Evolutionary conservation across 2,329 filamentous ascomycete species (phyloP), one percentile per base, ranked within the genome.

Genomic region (Dactylellina sp.): DNA sequence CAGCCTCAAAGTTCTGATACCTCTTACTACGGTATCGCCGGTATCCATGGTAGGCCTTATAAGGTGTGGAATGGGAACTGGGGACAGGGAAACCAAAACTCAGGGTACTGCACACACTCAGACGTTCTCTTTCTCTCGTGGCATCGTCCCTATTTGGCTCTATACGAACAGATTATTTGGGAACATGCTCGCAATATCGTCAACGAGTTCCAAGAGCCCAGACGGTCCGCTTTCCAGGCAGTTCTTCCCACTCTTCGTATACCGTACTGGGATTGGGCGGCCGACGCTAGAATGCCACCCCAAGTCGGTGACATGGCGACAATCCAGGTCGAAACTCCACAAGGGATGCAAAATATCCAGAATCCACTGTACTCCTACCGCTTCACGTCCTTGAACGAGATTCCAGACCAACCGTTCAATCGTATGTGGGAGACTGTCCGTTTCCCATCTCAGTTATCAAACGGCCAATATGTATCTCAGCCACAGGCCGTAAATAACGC

Each of bases 1-100:
- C 86, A 86, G 64, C 83, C 88, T 76, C 89, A 92, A 81, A 83
- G 84, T 25, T 83, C 87, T 71, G 84, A 84, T 62, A 83, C 90
- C 32, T 94, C 91, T 44, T 96, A 88, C 84, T 96, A 93, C 81
- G 87, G 91, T 79, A 86, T 96, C 77, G 86, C 90, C 71, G 91
- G 92, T 91, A 91, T 96, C 76, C 92, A 96, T 80, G 92, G 92
- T 6, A 42, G 63, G 60, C 71, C 71, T 7, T 75, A 70, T 18
- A 53, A 49, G 20, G 63, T 56, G 0, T 75, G 71, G 71, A 55
- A 40, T 16, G 49, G 49, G 9, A 40, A 47, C 22, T 39, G 22
- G 14, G 71, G 59, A 6, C 35, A 44, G 20, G 44, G 50, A 0
- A 65, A 65, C 32, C 24, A 49, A 0, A 46, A 64, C 42, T 46